Evolutionary conservation across 1,284 basidiomycete genomes (phyloP), one percentile per base, ranked within the genome.

Genomic region (Tylopilus orsonianus): DNA sequence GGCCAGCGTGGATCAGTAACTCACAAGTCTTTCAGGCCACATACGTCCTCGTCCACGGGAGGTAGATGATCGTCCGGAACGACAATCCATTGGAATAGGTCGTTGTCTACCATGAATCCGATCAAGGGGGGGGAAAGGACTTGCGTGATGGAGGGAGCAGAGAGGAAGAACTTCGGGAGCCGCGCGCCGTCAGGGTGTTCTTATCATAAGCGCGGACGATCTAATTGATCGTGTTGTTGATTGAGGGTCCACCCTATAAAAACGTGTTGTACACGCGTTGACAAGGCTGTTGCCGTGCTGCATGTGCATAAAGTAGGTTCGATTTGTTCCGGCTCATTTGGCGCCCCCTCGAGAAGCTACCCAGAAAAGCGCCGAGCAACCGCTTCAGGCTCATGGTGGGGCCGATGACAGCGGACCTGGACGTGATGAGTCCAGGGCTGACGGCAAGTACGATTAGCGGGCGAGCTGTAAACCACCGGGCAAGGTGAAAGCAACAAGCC

Each of bases 201-300:
- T 66, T 66, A 70, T 66, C 65, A 34, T 43, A 44, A 44, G 55
- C 41, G 5, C 40, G 49, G 54, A 48, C 38, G 33, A 53, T 34
- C 37, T 60, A 52, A 64, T 57, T 66, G 53, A 62, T 53, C 38
- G 27, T 66, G 57, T 66, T 66, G 43, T 67, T 53, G 43, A 54
- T 66, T 67, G 64, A 48, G 67, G 67, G 64, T 69, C 65, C 64
- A 67, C 62, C 64, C 61, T 67, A 69, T 26, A 51, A 66, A 68
- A 68, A 70, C 64, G 64, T 66, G 64, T 69, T 63, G 44, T 49
- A 54, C 64, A 66, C 59, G 64, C 63, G 65, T 50, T 52, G 55
- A 37, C 49, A 51, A 64, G 67, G 67, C 64, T 65, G 64, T 66
- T 68, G 45, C 64, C 48, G 54, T 23, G 60, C 52, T 61, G 52